Evolutionary conservation across 1,139 yeast genomes (phyloP), one percentile per base, ranked within the genome.

Genomic region (Williopsis jadinii): DNA sequence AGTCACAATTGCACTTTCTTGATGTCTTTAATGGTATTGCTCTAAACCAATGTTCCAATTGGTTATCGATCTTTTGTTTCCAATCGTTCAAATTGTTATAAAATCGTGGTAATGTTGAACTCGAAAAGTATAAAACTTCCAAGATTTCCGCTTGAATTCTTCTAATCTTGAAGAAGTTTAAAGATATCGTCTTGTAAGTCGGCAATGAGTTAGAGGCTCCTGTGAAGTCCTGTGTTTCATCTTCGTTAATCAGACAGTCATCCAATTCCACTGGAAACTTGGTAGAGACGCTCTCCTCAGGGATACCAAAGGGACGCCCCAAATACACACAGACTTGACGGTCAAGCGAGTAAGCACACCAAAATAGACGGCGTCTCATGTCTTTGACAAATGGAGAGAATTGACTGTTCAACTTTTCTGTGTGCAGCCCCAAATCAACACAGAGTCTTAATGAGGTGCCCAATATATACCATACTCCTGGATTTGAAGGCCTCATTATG

Each of bases 401-500:
- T 28, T 67, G 68, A 42, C 57, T 58, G 43, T 68, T 63, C 26
- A 64, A 43, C 48, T 66, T 62, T 48, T 78, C 95, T 31, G 80
- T 77, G 59, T 87, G 95, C 8, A 88, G 66, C 1, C 95, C 95
- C 46, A 88, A 62, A 59, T 87, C 96, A 26, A 87, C 85, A 52
- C 94, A 81, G 40, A 86, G 62, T 43, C 96, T 69, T 39, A 86
- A 61, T 0, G 92, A 92, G 8, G 86, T 76, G 0, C 96, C 96
- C 47, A 86, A 66, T 2, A 85, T 77, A 55, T 86, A 86, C 97
- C 97, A 88, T n/a, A 86, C 86, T 2, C 95, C 94, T 0, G 96
- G 95, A 5, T 78, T 76, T 2, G 84, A 75, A 0, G 90, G 88
- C 48, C 87, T 67, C 88, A 82, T 71, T 24, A 77, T 71, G 2